Base-by-base conservation (phyloP, 805 yeast species). In the Suhomyces vadensis region DNA sequence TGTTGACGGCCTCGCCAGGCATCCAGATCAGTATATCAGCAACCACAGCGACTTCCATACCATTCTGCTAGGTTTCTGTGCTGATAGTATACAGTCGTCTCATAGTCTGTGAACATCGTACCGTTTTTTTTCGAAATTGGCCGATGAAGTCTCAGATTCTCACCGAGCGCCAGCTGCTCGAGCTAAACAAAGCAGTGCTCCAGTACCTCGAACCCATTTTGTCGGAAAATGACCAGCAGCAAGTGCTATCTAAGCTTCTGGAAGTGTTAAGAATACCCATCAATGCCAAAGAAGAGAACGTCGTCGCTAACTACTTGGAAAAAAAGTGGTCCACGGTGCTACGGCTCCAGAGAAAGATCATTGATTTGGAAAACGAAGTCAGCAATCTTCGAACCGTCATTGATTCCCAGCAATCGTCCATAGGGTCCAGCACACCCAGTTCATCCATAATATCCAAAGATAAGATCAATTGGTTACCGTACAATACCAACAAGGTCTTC, bases 261-360 rank as follows among this genome's bases (percentile, higher is more conserved):
- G 42, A 46, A 49, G 9, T 51, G 46, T 16, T 51, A 47, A 21
- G 35, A 39, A 27, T 31, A 39, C 38, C 33, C 38, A 16, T 43
- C 42, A 37, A 36, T 19, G 16, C 45, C 31, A 25, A 23, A 10
- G 47, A 46, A 17, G 67, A 60, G 23, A 51, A 54, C 14, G 53
- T 67, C 4, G 65, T 71, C 8, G 64, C 71, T 39, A 59, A 69
- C 49, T 72, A 71, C 47, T 66, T 88, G 31, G 88, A 85, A 53
- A 85, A 83, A 64, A 91, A 90, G 66, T 91, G 97, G 97, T 74
- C 84, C 0, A 83, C 95, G 0, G 92, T 91, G 3, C 73, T 88
- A 24, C 70, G 96, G 37, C 70, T 92, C 23, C 97, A 92, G 64
- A 78, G 82, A 49, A 77, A 79, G 54, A 82, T 84, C 35, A 67